Percentiles rank a stretch among this genome's conserved stretches.
phyloP scores from a whole-genome alignment of 768 basidiomycete species.

The Suillus weaverae region DNA sequence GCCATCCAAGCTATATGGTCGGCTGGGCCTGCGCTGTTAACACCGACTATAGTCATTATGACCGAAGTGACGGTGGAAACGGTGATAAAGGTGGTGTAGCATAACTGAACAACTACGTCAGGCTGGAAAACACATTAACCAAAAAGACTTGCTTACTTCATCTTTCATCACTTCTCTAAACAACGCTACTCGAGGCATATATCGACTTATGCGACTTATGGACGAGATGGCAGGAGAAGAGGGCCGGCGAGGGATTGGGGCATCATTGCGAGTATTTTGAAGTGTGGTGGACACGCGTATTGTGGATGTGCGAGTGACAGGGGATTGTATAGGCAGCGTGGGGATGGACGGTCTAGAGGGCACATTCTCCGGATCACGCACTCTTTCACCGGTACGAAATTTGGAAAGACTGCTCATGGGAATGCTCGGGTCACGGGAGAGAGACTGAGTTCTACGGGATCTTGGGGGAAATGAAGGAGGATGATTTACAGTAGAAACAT shows the following conservation, averaged over 20 bases:
- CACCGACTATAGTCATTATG: slow-evolving; percentile 50
- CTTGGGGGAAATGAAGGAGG: neutral
- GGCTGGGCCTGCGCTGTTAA: slow-evolving; percentile 45
- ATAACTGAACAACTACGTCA: slow-evolving; percentile 36
- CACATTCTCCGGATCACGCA: slow-evolving; percentile 1
- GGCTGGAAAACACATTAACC: neutral
- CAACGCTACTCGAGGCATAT: slow-evolving; percentile 52
- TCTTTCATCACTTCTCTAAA: slow-evolving; percentile 60
- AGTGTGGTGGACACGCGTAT: slow-evolving; percentile 17
- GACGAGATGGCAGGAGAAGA: slow-evolving; percentile 31
- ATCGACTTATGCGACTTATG: slow-evolving; percentile 45
- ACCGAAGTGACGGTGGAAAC: slow-evolving; percentile 48
- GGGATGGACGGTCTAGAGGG: slow-evolving; percentile 7
- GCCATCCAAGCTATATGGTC: slow-evolving; percentile 53
- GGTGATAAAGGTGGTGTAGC: slow-evolving; percentile 56
- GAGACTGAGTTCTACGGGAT: slow-evolving; percentile 4
- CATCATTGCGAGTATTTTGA: slow-evolving; percentile 15
- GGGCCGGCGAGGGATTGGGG: slow-evolving; percentile 14
- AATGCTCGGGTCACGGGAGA: slow-evolving; percentile 12
- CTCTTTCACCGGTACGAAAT: neutral
- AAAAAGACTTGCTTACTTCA: slow-evolving; percentile 47
- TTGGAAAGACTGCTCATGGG: neutral
- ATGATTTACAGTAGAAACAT: slow-evolving; percentile 37
- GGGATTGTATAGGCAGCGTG: slow-evolving; percentile 11
- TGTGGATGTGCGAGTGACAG: slow-evolving; percentile 14